These are phyloP conservation scores for Phytophthora niederhauseri DNA, from an alignment of 352 stramenopile genomes.

Conservation along the genomic window DNA sequence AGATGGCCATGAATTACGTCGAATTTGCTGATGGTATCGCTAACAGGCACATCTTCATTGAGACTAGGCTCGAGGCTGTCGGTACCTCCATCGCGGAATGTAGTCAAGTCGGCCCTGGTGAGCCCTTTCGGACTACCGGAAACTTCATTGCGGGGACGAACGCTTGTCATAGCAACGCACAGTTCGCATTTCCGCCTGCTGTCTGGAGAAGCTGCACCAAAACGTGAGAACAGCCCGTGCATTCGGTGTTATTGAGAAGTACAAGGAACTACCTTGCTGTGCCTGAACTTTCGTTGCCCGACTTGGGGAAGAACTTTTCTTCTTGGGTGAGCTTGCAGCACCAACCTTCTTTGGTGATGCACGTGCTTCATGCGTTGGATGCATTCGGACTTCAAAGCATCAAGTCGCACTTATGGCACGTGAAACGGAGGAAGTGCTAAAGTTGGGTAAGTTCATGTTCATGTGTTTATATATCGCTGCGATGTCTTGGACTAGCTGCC, in stretches of 20 bases:
- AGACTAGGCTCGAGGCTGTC: background rate
- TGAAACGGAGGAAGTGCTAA: constrained; percentile 23
- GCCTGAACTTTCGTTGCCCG: constrained; percentile 14
- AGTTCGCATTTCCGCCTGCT: constrained; percentile 1
- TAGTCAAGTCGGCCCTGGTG: background rate
- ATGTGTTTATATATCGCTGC: constrained; percentile 16
- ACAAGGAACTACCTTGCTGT: constrained; percentile 10
- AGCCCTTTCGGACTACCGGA: background rate
- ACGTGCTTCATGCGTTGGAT: background rate
- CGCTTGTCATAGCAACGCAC: background rate
- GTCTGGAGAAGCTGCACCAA: background rate
- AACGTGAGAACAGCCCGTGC: background rate
- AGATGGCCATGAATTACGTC: background rate
- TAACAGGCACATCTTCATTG: constrained; percentile 11
- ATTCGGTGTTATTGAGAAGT: background rate
- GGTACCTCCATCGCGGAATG: background rate
- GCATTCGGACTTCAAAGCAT: constrained; percentile 3
- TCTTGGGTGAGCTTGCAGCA: background rate
- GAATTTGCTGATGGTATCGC: constrained; percentile 1
- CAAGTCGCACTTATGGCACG: background rate
- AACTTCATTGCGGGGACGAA: background rate
- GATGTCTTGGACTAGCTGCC: background rate
- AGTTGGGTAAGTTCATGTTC: constrained; percentile 9
- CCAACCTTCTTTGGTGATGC: background rate
- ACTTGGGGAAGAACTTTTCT: constrained; percentile 1